These are phyloP conservation scores for Purpureocillium lavendulum DNA, from an alignment of 2,329 filamentous ascomycete species.

Conservation along the genomic window DNA sequence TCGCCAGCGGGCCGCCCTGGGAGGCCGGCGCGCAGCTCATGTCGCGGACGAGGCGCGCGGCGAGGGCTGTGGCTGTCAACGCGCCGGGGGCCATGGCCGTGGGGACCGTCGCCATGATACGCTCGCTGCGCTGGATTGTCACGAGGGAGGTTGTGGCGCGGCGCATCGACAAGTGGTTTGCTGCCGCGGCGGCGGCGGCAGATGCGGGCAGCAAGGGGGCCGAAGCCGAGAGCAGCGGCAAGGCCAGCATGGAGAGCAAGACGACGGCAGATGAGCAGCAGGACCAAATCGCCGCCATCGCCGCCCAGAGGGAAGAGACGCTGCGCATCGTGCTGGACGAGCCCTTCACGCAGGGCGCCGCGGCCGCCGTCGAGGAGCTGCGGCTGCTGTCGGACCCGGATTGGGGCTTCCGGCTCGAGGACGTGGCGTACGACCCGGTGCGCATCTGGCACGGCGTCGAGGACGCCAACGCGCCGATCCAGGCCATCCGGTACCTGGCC, in stretches of 20 bases:
- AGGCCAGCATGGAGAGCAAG: background rate
- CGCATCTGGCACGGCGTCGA: slow-evolving; percentile 23
- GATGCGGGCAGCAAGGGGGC: slow-evolving; percentile 1
- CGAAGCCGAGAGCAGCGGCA: background rate
- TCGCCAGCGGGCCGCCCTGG: slow-evolving; percentile 27
- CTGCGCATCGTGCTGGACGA: slow-evolving; percentile 19
- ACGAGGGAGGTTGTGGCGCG: background rate
- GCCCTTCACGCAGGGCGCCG: slow-evolving; percentile 18
- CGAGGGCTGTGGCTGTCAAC: slow-evolving; percentile 10
- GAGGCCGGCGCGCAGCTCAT: slow-evolving; percentile 21
- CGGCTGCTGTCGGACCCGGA: slow-evolving; percentile 16
- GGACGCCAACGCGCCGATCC: slow-evolving; percentile 22
- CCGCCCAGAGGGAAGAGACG: slow-evolving; percentile 11
- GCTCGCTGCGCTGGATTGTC: background rate
- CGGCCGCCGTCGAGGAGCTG: slow-evolving; percentile 17
- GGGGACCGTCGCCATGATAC: background rate
- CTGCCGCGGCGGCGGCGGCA: background rate
- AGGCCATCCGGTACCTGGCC: slow-evolving; percentile 26
- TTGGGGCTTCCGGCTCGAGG: slow-evolving; percentile 21
- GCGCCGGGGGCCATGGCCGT: background rate
- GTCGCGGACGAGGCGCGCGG: slow-evolving; percentile 12
- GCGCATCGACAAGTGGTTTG: background rate
- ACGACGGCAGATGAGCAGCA: slow-evolving; percentile 7
- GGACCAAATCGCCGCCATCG: too few species aligned
- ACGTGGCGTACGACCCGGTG: slow-evolving; percentile 16